These are phyloP conservation scores for Cucumis melo DNA, from an alignment of 306 rosid species.

Conservation along the genomic window DNA sequence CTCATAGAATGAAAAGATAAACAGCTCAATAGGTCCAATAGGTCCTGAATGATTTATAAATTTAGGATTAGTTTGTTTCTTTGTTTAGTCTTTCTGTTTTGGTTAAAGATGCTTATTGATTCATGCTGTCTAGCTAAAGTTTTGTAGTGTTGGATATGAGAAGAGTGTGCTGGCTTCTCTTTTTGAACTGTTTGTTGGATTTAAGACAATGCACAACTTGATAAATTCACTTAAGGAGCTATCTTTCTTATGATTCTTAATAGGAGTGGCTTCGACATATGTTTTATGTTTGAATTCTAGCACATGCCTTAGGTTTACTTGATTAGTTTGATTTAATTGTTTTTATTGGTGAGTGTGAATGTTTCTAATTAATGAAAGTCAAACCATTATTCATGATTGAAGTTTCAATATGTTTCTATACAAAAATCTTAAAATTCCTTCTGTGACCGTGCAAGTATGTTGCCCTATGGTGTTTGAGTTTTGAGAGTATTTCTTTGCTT, in stretches of 20 bases:
- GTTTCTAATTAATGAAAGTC: background rate
- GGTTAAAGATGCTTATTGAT: background rate
- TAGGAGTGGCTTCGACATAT: background rate
- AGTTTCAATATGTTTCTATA: background rate
- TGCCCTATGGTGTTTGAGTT: constrained; percentile 6
- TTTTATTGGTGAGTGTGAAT: background rate
- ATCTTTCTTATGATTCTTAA: background rate
- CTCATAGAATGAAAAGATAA: background rate
- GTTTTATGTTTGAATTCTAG: background rate
- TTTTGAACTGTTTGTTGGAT: background rate
- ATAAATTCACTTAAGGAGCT: background rate
- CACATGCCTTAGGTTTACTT: background rate
- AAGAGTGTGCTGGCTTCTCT: background rate
- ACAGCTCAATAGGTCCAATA: background rate
- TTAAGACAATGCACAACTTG: background rate
- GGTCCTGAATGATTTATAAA: background rate
- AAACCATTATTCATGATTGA: background rate
- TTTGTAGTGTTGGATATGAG: background rate
- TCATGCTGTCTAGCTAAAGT: background rate
- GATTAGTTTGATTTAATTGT: background rate
- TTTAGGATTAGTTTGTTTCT: background rate
- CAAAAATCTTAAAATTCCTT: background rate
- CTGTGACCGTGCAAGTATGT: background rate
- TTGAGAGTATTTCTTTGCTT: constrained; percentile 8
- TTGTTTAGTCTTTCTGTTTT: background rate